Base-by-base conservation (phyloP, 768 basidiomycete genomes). In the Sporobolomyces phaffii region DNA sequence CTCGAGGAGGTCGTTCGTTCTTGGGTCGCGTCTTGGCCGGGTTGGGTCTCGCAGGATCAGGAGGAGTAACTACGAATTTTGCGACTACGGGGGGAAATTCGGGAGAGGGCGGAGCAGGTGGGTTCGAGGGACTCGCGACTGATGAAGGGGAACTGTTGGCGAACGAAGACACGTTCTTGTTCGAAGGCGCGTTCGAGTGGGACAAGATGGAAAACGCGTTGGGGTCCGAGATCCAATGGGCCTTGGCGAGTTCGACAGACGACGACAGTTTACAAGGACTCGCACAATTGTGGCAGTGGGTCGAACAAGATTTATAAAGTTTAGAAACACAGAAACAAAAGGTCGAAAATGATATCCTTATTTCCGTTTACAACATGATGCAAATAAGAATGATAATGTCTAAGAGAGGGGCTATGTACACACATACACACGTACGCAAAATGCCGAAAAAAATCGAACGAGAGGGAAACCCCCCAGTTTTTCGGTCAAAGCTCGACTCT, bases 151-250 rank as follows among this genome's bases (percentile, higher is more conserved):
- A 72, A 44, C 28, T 64, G 10, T 44, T 67, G n/a, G 15, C 54
- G 29, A 38, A 56, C 5, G 69, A 61, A 20, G 65, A 72, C 44
- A 65, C 56, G 29, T 67, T 62, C 13, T 56, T 45, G 48, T 68
- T 67, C 33, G 65, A 72, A n/a, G 70, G 70, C 3, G 2, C 49
- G 29, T 64, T 57, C 33, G 65, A 53, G 36, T 72, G 70, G 70
- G 66, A 62, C 8, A 68, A 68, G 60, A 10, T 68, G 8, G 65
- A 58, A 40, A 34, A n/a, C 8, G 62, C 41, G 6, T 31, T 36
- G 24, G 68, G 66, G 6, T 34, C 36, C 33, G 31, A 48, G 62
- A 29, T 72, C 26, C 17, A 38, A 33, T 72, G 70, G 70, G 50
- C 41, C 17, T 17, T 54, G 0, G 62, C 36, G 48, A 68, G 65